Percentiles rank a stretch among this genome's conserved stretches.
Evolutionary conservation across 73 alveolate genomes (phyloP).

Genomic region (Tetrahymena malaccensis): DNA sequence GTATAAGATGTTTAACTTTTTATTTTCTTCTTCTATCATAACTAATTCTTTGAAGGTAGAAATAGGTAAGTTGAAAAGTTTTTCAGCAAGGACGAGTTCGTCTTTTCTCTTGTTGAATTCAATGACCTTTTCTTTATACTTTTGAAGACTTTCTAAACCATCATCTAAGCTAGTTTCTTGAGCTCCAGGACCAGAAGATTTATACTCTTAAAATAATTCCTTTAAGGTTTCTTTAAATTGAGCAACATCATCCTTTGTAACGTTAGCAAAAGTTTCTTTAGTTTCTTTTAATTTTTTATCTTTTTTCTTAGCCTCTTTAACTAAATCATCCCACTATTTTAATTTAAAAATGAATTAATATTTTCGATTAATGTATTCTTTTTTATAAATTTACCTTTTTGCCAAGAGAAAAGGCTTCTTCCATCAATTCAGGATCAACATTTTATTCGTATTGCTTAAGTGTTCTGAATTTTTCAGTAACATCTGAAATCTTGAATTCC

Average conservation of each 20-base stretch:
- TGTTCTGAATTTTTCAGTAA: constrained; percentile 89
- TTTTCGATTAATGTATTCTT: not conserved
- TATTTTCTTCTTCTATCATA: constrained; percentile 88
- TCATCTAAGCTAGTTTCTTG: constrained; percentile 78
- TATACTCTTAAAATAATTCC: constrained; percentile 72
- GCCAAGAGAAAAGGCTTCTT: constrained; percentile 52
- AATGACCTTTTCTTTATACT: constrained; percentile 64
- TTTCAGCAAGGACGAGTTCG: constrained; percentile 92
- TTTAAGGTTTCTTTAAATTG: constrained; percentile 79
- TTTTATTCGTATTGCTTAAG: constrained; percentile 79
- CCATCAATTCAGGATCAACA: constrained; percentile 71
- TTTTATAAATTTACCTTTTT: not conserved
- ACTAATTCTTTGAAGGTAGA: constrained; percentile 92
- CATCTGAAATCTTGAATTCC: constrained; percentile 95
- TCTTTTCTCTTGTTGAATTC: constrained; percentile 85
- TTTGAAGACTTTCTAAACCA: constrained; percentile 77
- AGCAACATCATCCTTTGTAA: constrained; percentile 86
- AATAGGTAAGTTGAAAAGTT: constrained; percentile 89
- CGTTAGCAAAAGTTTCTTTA: constrained; percentile 87
- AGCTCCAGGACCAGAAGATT: constrained; percentile 92
- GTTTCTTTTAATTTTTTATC: constrained; percentile 83
- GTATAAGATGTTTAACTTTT: constrained; percentile 79
- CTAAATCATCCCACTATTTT: constrained; percentile 84
- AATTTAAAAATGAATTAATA: not conserved
- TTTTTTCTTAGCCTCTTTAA: constrained; percentile 92